A percentile compares a stretch with the other conserved stretches of the same genome.
These are phyloP conservation scores for Endothia cerciana DNA, from an alignment of 2,329 filamentous ascomycete genomes.

Conservation along the genomic window DNA sequence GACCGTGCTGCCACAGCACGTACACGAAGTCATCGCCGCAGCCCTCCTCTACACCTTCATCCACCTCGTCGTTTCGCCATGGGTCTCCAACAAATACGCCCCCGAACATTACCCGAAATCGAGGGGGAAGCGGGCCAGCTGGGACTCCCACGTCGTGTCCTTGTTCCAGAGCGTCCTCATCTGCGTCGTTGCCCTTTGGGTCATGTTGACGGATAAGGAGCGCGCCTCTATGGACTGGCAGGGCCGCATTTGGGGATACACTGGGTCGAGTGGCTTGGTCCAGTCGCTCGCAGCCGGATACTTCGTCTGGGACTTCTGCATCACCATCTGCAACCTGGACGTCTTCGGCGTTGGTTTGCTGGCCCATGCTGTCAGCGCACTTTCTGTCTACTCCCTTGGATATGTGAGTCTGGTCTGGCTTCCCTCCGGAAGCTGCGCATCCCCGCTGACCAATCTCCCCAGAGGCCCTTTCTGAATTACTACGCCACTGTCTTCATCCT, in stretches of 20 bases:
- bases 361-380: constrained; percentile 74
- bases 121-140: constrained; percentile 71
- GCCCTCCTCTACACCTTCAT: constrained; percentile 71
- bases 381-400: constrained; percentile 75
- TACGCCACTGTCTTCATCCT: constrained; percentile 82
- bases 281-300: constrained; percentile 80
- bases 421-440: neutral
- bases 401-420: constrained; percentile 63
- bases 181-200: constrained; percentile 73
- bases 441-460: constrained; percentile 17
- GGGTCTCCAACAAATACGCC: constrained; percentile 64
- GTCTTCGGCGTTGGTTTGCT: constrained; percentile 79
- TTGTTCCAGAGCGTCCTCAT: constrained; percentile 76
- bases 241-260: constrained; percentile 78
- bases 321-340: constrained; percentile 68
- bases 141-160: constrained; percentile 87
- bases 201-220: constrained; percentile 71
- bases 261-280: constrained; percentile 70
- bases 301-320: constrained; percentile 80
- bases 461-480: constrained; percentile 85
- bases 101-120: constrained; percentile 68
- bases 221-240: constrained; percentile 67
- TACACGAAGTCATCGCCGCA: constrained; percentile 74
- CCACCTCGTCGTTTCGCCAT: constrained; percentile 68
- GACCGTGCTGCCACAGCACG: constrained; percentile 71